These are phyloP conservation scores for Ichthyophthirius multifiliis DNA, from an alignment of 169 alveolate species.

Conservation along the genomic window DNA sequence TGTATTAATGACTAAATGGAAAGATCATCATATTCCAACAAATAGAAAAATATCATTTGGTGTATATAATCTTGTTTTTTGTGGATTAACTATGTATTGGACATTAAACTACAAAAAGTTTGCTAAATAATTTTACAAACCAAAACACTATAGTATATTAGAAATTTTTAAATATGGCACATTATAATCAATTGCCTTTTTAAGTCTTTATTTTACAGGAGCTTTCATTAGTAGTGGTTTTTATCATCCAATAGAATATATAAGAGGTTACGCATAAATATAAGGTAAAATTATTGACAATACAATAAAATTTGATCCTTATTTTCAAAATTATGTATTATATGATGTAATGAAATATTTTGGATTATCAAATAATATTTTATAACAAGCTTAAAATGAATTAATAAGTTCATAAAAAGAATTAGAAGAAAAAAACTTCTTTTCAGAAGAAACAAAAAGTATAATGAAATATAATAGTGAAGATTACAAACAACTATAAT, in stretches of 20 bases:
- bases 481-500: no score
- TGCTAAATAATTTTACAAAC: conserved; percentile 20
- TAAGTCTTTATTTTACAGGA: conserved; percentile 12
- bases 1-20: conserved; percentile 6
- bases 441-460: conserved; percentile 26
- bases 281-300: conserved; percentile 26
- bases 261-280: conserved; percentile 28
- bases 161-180: conserved; percentile 38
- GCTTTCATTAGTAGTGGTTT: conserved; percentile 20
- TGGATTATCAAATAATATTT: background rate
- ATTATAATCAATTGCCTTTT: conserved; percentile 21
- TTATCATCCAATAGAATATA: conserved; percentile 25
- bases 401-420: background rate
- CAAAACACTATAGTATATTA: conserved; percentile 13
- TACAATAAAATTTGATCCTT: conserved; percentile 21
- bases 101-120: conserved; percentile 22
- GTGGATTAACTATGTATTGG: conserved; percentile 30
- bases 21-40: conserved; percentile 16
- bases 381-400: conserved; percentile 14
- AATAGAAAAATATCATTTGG: conserved; percentile 9
- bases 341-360: conserved; percentile 9
- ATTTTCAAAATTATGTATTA: conserved; percentile 11
- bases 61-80: conserved; percentile 12
- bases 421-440: conserved; percentile 21
- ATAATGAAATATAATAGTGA: no score